Percentiles rank a stretch among this genome's conserved stretches.
Evolutionary conservation across 768 basidiomycete genomes (phyloP).

Genomic region (Kwoniella newhampshirensis): DNA sequence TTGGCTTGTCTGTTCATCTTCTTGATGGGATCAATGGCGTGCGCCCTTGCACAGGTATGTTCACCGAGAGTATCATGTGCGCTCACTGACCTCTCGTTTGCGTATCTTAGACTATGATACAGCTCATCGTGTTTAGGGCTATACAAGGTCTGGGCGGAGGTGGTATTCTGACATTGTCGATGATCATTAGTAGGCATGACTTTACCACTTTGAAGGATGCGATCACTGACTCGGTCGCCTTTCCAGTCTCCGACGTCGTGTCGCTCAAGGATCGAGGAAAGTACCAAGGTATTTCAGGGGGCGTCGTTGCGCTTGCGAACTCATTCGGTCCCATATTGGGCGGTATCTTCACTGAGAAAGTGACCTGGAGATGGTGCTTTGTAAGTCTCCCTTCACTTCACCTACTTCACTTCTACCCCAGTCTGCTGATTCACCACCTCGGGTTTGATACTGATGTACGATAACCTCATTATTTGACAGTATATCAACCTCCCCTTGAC

Average conservation of each 20-base stretch:
- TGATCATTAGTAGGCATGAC: conserved; percentile 62
- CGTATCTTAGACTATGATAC: conserved; percentile 58
- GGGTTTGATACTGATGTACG: no score
- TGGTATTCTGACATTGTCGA: conserved; percentile 66
- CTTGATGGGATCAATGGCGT: conserved; percentile 65
- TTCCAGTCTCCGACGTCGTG: conserved; percentile 63
- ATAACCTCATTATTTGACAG: conserved; percentile 17
- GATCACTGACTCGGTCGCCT: not conserved
- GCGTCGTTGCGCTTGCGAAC: conserved; percentile 63
- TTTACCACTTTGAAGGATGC: not conserved
- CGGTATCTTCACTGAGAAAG: conserved; percentile 64
- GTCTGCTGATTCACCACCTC: not conserved
- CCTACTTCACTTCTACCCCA: not conserved
- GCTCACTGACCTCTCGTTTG: not conserved
- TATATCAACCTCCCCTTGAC: conserved; percentile 70
- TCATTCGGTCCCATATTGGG: conserved; percentile 69
- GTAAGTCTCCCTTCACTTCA: conserved; percentile 19
- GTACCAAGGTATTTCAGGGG: conserved; percentile 73
- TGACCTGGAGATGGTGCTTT: conserved; percentile 72
- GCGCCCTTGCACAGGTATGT: conserved; percentile 61
- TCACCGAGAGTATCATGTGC: not conserved
- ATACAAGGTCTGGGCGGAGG: conserved; percentile 71
- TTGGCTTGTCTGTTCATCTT: conserved; percentile 64
- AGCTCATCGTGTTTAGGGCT: conserved; percentile 69
- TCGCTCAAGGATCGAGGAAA: conserved; percentile 65